Evolutionary conservation across 176 grass and related monocot genomes (phyloP), one percentile per base, ranked within the genome.

Genomic region (Miscanthus lutarioriparius): DNA sequence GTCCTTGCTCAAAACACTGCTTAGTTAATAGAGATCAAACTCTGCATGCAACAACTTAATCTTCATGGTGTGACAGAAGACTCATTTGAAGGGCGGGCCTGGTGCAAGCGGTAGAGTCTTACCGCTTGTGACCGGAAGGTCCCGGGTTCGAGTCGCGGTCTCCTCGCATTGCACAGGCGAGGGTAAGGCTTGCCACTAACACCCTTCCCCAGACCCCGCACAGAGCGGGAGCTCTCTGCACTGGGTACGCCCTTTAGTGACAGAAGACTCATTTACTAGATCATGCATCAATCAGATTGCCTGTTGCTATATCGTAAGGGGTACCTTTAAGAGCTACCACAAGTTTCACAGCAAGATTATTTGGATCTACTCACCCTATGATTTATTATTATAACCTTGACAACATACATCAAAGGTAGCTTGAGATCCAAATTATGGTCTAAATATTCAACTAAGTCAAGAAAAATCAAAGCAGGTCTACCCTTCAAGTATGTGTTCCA

Each of bases 181-280:
- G n/a, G n/a, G n/a, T n/a, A n/a, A n/a, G n/a, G n/a, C n/a, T n/a
- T n/a, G n/a, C n/a, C n/a, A n/a, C n/a, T n/a, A n/a, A n/a, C n/a
- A n/a, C n/a, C n/a, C n/a, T n/a, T n/a, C n/a, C n/a, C n/a, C n/a
- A n/a, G n/a, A n/a, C n/a, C n/a, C n/a, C n/a, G n/a, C n/a, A n/a
- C n/a, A n/a, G n/a, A n/a, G n/a, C n/a, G n/a, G n/a, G n/a, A n/a
- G n/a, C n/a, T n/a, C n/a, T n/a, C n/a, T n/a, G n/a, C n/a, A n/a
- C n/a, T n/a, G n/a, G n/a, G n/a, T n/a, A n/a, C n/a, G n/a, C n/a
- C n/a, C n/a, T n/a, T n/a, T n/a, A 78, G 56, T 64, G 54, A 43
- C 36, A 78, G 39, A 23, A 44, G 58, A 64, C 76, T 44, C 39
- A 44, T 78, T 41, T 78, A 41, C 75, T 63, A 40, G 10, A 38